Percentiles rank a stretch among this genome's conserved stretches.
phyloP scores from a whole-genome alignment of 2,329 filamentous ascomycete genomes.

The Pseudogymnoascus sp. region DNA sequence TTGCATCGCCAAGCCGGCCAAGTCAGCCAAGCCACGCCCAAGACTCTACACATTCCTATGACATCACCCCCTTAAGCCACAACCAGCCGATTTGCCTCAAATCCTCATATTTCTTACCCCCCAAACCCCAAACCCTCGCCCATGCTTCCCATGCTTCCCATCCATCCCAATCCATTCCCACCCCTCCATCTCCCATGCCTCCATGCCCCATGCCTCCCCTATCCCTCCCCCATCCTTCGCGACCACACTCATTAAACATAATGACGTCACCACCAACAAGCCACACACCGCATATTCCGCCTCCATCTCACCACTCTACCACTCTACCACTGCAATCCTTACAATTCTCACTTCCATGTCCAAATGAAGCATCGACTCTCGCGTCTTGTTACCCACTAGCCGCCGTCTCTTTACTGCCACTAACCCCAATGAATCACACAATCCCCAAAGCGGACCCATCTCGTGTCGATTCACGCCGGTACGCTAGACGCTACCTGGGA shows the following conservation, averaged over 20 bases:
- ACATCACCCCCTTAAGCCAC: neutral
- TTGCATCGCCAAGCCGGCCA: neutral
- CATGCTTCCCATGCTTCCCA: too few species aligned
- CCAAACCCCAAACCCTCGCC: too few species aligned
- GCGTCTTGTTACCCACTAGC: neutral
- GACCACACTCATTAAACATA: neutral
- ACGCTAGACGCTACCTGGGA: neutral
- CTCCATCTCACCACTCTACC: neutral
- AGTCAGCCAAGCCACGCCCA: too few species aligned
- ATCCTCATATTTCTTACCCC: neutral
- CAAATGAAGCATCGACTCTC: neutral
- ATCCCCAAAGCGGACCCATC: neutral
- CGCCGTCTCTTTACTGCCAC: neutral
- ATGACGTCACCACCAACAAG: neutral
- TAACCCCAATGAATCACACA: neutral
- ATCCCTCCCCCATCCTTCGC: neutral
- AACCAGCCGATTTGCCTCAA: neutral
- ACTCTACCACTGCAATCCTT: neutral
- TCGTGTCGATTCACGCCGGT: neutral
- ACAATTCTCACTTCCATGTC: neutral
- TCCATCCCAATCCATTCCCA: neutral
- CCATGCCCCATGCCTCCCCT: neutral
- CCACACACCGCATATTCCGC: neutral
- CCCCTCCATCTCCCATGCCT: neutral
- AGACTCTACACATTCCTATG: neutral